A percentile compares a stretch with the other conserved stretches of the same genome.
phyloP scores from a whole-genome alignment of 225 moss, liverwort and hornwort species.

The Polytrichum commune region DNA sequence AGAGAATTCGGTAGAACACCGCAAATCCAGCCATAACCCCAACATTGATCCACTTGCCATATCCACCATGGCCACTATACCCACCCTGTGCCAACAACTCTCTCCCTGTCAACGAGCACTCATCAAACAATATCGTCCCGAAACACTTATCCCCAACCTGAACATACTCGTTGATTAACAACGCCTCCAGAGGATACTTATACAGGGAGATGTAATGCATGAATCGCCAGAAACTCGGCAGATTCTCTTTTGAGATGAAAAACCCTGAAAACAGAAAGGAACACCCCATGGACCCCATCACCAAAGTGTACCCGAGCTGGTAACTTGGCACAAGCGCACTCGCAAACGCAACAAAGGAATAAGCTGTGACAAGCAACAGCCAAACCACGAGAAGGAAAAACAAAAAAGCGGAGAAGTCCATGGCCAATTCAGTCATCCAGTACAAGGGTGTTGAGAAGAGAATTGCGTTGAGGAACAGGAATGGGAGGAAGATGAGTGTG shows the following conservation, averaged over 20 bases:
- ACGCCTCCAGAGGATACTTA: conserved; percentile 54
- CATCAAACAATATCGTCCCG: background rate
- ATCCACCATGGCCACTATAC: background rate
- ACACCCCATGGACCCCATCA: conserved; percentile 4
- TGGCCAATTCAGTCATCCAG: conserved; percentile 31
- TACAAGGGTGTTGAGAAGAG: conserved; percentile 18
- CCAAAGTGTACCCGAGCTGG: conserved; percentile 1
- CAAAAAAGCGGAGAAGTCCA: conserved; percentile 17
- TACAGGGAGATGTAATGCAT: conserved; percentile 50
- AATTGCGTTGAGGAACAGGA: conserved; percentile 13
- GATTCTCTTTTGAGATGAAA: conserved; percentile 34
- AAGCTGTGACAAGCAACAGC: conserved; percentile 23
- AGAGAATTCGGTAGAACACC: conserved; percentile 1
- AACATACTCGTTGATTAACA: conserved; percentile 41
- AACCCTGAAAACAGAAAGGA: conserved; percentile 58
- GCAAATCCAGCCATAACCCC: conserved; percentile 9
- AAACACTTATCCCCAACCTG: conserved; percentile 4
- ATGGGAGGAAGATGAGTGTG: conserved; percentile 10
- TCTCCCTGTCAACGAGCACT: conserved; percentile 4
- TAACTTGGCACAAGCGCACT: conserved; percentile 2
- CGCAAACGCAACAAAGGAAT: conserved; percentile 33
- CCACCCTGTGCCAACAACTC: conserved; percentile 7
- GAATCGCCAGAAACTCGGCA: conserved; percentile 57
- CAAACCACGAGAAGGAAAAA: conserved; percentile 41
- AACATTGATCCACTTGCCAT: conserved; percentile 11